Percentiles rank a stretch among this genome's conserved stretches.
phyloP scores from a whole-genome alignment of 2,329 filamentous ascomycete genomes.

The Colletotrichum neosansevieriae region DNA sequence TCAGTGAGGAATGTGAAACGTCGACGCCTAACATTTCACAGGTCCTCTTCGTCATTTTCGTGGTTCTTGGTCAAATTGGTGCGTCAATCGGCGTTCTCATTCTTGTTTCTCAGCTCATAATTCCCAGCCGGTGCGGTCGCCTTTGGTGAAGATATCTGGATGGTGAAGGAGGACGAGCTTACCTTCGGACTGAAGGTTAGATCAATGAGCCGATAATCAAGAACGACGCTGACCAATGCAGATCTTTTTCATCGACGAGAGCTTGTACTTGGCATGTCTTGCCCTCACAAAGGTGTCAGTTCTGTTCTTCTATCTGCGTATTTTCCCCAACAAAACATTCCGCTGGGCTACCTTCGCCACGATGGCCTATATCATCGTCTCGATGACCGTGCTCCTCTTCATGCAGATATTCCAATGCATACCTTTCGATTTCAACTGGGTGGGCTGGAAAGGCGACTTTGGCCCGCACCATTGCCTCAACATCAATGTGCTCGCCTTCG shows the following conservation, averaged over 20 bases:
- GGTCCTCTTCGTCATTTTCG: constrained; percentile 49
- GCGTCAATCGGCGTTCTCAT: constrained; percentile 13
- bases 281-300: constrained; percentile 49
- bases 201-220: too few relatives aligned
- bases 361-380: constrained; percentile 45
- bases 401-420: constrained; percentile 53
- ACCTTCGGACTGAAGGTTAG: constrained; percentile 48
- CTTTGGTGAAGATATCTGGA: constrained; percentile 55
- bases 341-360: constrained; percentile 43
- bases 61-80: constrained; percentile 50
- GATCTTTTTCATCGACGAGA: constrained; percentile 48
- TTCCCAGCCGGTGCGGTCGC: constrained; percentile 43
- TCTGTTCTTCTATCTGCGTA: constrained; percentile 49
- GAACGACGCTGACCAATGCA: constrained; percentile 10
- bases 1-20: neutral
- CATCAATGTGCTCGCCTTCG: constrained; percentile 48
- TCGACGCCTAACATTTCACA: constrained; percentile 19
- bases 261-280: constrained; percentile 49
- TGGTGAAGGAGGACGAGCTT: constrained; percentile 45
- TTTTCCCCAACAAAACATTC: constrained; percentile 48
- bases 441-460: constrained; percentile 48
- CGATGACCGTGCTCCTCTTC: constrained; percentile 47
- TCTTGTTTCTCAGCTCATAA: constrained; percentile 10
- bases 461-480: constrained; percentile 47
- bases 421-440: constrained; percentile 50